These are phyloP conservation scores for Ustilago shanxiensis DNA, from an alignment of 1,284 basidiomycete genomes.

Conservation along the genomic window DNA sequence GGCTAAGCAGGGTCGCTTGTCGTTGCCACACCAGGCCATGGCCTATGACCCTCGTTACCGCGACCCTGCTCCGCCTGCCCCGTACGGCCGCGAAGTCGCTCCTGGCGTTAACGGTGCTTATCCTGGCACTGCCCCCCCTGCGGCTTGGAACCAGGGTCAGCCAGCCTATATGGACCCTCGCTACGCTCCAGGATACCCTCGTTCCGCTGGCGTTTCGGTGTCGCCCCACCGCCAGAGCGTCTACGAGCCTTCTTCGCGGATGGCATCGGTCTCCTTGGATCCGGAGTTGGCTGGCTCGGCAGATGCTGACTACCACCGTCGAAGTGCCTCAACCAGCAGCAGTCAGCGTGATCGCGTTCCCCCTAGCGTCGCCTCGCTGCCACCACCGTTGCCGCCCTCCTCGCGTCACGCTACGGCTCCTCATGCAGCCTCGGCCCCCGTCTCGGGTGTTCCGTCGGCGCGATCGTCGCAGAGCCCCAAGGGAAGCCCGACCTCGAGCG, in stretches of 20 bases:
- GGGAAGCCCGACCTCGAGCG: constrained; percentile 48
- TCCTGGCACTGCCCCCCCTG: constrained; percentile 24
- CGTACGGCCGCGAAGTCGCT: constrained; percentile 28
- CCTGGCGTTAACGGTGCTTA: constrained; percentile 18
- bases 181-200: constrained; percentile 35
- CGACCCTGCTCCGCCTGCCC: constrained; percentile 45
- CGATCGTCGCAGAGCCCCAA: constrained; percentile 55
- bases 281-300: constrained; percentile 36
- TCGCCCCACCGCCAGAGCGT: constrained; percentile 30
- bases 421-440: constrained; percentile 44
- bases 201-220: constrained; percentile 34
- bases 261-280: constrained; percentile 33
- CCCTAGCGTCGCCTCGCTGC: constrained; percentile 19
- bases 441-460: constrained; percentile 40
- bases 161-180: constrained; percentile 37
- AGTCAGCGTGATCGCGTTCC: constrained; percentile 35
- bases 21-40: constrained; percentile 29
- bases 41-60: constrained; percentile 38
- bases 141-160: constrained; percentile 30
- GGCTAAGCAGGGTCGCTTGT: constrained; percentile 43
- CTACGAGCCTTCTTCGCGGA: constrained; percentile 29
- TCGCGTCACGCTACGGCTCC: constrained; percentile 12
- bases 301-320: constrained; percentile 37
- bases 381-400: constrained; percentile 20
- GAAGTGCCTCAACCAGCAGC: constrained; percentile 48